Evolutionary conservation across 2,329 filamentous ascomycete species (phyloP).

Genomic region (Xylaria sp.): DNA sequence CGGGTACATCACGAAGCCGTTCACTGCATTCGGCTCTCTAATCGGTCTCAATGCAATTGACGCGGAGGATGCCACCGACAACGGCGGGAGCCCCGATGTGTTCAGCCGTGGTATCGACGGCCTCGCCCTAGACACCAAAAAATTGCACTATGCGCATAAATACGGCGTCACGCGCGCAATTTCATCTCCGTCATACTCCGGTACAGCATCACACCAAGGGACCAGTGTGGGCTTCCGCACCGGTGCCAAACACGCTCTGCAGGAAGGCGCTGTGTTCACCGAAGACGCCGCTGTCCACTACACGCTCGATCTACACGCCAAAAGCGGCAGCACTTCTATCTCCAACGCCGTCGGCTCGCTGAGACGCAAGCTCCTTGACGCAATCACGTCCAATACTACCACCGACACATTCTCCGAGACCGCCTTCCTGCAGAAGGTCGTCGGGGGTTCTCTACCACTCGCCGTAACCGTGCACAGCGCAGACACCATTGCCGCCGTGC

Average conservation of each 20-base stretch:
- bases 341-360: slow-evolving; percentile 53
- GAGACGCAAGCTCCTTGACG: slow-evolving; percentile 49
- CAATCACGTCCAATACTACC: slow-evolving; percentile 55
- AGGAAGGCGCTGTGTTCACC: slow-evolving; percentile 63
- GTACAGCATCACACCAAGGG: slow-evolving; percentile 61
- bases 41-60: slow-evolving; percentile 73
- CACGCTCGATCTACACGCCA: slow-evolving; percentile 62
- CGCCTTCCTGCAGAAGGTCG: slow-evolving; percentile 64
- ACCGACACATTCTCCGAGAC: slow-evolving; percentile 59
- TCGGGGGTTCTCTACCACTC: slow-evolving; percentile 64
- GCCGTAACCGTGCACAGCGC: slow-evolving; percentile 71
- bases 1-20: slow-evolving; percentile 69
- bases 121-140: slow-evolving; percentile 65
- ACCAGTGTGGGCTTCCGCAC: slow-evolving; percentile 70
- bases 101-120: slow-evolving; percentile 71
- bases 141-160: slow-evolving; percentile 62
- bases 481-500: slow-evolving; percentile 68
- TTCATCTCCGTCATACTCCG: slow-evolving; percentile 62
- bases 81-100: slow-evolving; percentile 57
- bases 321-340: slow-evolving; percentile 59
- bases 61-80: slow-evolving; percentile 65
- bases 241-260: slow-evolving; percentile 58
- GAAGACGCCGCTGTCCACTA: slow-evolving; percentile 69
- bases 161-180: slow-evolving; percentile 70
- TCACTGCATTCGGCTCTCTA: slow-evolving; percentile 69